A percentile compares a stretch with the other conserved stretches of the same genome.
Evolutionary conservation across 768 basidiomycete genomes (phyloP).

Genomic region (Lactifluus rugatus): DNA sequence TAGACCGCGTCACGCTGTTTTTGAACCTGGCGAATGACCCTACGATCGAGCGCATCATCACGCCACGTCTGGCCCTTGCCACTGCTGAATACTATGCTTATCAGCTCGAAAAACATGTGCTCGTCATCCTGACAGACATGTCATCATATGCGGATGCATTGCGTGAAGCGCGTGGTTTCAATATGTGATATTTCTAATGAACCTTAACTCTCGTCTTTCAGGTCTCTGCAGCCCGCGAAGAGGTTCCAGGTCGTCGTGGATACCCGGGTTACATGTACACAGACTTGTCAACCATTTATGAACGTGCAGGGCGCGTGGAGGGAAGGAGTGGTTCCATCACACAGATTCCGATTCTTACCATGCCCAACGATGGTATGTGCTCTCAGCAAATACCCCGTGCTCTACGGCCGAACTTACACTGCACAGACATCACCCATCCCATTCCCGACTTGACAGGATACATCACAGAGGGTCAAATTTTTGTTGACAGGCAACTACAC

Average conservation of each 20-base stretch:
- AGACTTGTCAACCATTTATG: constrained; percentile 98
- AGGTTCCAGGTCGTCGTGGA: constrained; percentile 98
- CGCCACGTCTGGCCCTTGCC: constrained; percentile 93
- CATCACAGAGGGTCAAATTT: constrained; percentile 99
- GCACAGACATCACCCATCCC: constrained; percentile 96
- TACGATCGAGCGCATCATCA: constrained; percentile 99
- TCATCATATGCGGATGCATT: constrained; percentile 94
- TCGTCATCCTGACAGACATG: constrained; percentile 99
- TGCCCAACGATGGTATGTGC: constrained; percentile 93
- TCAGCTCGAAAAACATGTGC: constrained; percentile 98
- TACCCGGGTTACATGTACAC: constrained; percentile 99
- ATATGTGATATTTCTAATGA: constrained; percentile 15
- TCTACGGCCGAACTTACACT: constrained; percentile 2
- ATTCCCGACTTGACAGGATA: constrained; percentile 99
- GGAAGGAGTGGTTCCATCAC: constrained; percentile 99
- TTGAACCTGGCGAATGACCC: constrained; percentile 98
- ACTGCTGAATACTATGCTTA: constrained; percentile 99
- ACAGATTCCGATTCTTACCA: constrained; percentile 98
- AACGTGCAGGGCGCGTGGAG: constrained; percentile 96
- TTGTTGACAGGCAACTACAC: constrained; percentile 93
- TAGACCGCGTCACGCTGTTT: constrained; percentile 97
- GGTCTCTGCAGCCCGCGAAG: constrained; percentile 98
- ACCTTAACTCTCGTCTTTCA: constrained; percentile 24
- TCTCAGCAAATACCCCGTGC: constrained; percentile 4
- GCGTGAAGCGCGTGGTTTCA: constrained; percentile 59